Evolutionary conservation across 495 filamentous ascomycete genomes (phyloP), one percentile per base, ranked within the genome.

Genomic region (Amniculicola lignicola): DNA sequence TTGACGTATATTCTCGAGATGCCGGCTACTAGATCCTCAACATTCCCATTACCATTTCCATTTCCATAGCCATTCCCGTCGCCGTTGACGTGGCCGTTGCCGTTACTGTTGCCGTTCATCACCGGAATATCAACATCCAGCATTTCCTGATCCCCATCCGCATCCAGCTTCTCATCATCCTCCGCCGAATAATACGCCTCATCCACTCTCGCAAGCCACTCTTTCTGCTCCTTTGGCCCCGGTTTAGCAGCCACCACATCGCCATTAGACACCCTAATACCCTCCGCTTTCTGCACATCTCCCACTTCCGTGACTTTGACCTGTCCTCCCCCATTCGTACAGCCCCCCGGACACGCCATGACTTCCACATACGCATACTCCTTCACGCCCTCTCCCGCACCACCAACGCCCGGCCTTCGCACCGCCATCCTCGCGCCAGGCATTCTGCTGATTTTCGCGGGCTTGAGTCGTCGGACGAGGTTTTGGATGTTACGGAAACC

Each of bases 401-500:
- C 52, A 41, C 29, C 46, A 12, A 48, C 63, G 12, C 63, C 63
- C 16, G 65, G 69, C 61, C 72, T 74, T 62, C 81, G 69, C 18
- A 61, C 37, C 44, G 76, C 70, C 27, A 71, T 71, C 55, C 76
- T 86, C 6, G 80, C 85, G 10, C 89, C 89, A 0, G 90, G 88
- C 73, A 95, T 83, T 28, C 88, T 80, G 24, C 83, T 87, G 10
- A 77, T 72, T 44, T 79, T 84, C 1, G 83, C 79, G 0, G 93
- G 93, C 63, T 94, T 95, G 36, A 98, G 72, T 51, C 86, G 82
- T 4, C 93, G 81, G 23, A 98, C 94, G 14, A 98, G 78, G 60
- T 98, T 98, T 68, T 96, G 92, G 57, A 98, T 98, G 61, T 98
- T 98, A 27, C 92, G 79, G 74, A 97, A 98, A 2, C 93, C 93